Evolutionary conservation across 768 basidiomycete species (phyloP).

Genomic region (Terana coerulea): DNA sequence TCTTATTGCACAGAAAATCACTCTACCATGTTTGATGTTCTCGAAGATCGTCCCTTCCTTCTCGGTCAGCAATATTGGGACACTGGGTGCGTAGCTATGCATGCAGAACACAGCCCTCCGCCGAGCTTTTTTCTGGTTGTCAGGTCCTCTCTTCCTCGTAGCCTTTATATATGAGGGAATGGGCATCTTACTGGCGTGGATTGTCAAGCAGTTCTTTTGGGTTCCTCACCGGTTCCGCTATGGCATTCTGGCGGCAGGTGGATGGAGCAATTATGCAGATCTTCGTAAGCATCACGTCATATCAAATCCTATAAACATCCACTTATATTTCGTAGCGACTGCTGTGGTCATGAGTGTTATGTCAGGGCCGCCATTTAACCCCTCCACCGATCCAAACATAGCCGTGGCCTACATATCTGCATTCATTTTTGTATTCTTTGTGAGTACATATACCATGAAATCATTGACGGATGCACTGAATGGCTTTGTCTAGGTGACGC

Average conservation of each 20-base stretch:
- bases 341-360: constrained; percentile 64
- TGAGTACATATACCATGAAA: too few species aligned
- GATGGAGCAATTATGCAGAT: constrained; percentile 68
- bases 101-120: not conserved
- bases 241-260: constrained; percentile 66
- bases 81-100: constrained; percentile 40
- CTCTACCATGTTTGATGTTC: constrained; percentile 63
- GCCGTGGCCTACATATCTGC: constrained; percentile 65
- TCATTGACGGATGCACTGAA: not conserved
- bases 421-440: constrained; percentile 57
- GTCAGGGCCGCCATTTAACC: constrained; percentile 57
- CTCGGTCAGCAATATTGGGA: constrained; percentile 48
- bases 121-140: too few species aligned
- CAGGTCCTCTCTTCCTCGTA: constrained; percentile 64
- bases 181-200: constrained; percentile 50
- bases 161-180: constrained; percentile 55
- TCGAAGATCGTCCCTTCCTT: constrained; percentile 71
- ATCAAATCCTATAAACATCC: too few species aligned
- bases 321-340: constrained; percentile 57
- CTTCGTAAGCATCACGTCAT: too few species aligned
- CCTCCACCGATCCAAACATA: too few species aligned
- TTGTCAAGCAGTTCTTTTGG: constrained; percentile 64
- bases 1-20: constrained; percentile 41
- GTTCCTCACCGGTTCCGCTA: constrained; percentile 75
- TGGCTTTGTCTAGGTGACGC: constrained; percentile 51